Evolutionary conservation across 371 early-diverging fungal genomes (phyloP), one percentile per base, ranked within the genome.

Genomic region (Circinella umbellata): DNA sequence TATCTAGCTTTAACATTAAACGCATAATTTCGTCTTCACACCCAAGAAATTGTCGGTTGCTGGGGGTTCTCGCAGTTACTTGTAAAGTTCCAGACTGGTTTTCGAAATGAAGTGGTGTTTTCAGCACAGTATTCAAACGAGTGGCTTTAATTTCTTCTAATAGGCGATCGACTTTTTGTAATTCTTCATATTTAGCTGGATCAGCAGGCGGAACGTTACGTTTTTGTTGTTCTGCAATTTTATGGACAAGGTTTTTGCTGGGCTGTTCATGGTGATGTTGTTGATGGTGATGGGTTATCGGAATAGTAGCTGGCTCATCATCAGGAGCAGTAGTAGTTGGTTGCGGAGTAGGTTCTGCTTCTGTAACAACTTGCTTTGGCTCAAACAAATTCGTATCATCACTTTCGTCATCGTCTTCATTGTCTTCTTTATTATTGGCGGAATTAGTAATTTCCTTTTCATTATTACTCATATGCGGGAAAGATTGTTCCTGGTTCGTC

Each of bases 1-100:
- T 76, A 65, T 84, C 84, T 4, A 84, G 61, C 60, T 78, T 73
- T 14, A 84, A 51, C 61, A 84, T 61, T 4, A 72, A 53, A 5
- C 75, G 71, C 71, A 74, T 71, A 57, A 74, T 70, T 18, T 68
- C 61, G 17, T 74, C 75, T 38, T 74, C 75, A 35, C 70, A 74
- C 15, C 68, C 66, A 10, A 74, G 53, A 49, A 74, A 74, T 17
- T 66, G 69, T 7, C 71, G 65, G 20, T 74, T 74, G n/a, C 69
- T 54, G n/a, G 68, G 49, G 0, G 66, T 74, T 1, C 68, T 61
- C 17, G 75, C 69, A 11, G 66, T 61, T 35, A 66, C 59, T 1
- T 63, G 57, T 11, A 63, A 14, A 13, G 71, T 34, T 3, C 70
- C 53, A 6, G 37, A 70, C 18, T 67, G 61, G 7, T 27, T 13